Base-by-base conservation (phyloP, 208 protist species). In the Naegleria fowleri region DNA sequence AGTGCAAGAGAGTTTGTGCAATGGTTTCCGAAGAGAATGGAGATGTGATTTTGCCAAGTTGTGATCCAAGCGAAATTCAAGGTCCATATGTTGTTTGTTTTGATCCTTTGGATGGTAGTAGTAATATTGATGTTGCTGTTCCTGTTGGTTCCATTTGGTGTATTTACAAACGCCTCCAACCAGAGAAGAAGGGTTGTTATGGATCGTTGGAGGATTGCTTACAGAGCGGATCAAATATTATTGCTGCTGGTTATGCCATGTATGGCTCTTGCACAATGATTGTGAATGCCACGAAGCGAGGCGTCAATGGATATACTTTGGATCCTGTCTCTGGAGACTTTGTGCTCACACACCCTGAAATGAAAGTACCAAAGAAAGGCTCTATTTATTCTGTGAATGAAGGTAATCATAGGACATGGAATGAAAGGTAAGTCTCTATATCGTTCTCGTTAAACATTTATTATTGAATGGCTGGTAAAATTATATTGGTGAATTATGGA, bases 361-460 rank as follows among this genome's bases (percentile, higher is more conserved):
- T 98, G 90, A 97, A 92, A 83, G 96, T 98, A 79, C 97, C 97
- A 9, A 92, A 94, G 90, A 94, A 95, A 58, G 96, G 97, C 84
- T 93, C 92, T 33, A 99, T 99, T 84, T 99, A 99, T 95, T 99
- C 97, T n/a, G 95, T 98, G 58, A 99, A 99, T 95, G 98, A 99
- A 92, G 98, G 97, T 51, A 96, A 97, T 29, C 5, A 15, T 22
- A 75, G 58, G 11, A n/a, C 13, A 75, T 16, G 13, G 13, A n/a
- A n/a, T 75, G 13, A 29, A 29, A n/a, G 19, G 25, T n/a, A n/a
- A n/a, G 13, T n/a, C 16, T 22, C 16, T 58, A 58, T 58, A 22
- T 58, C 6, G 16, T 58, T 6, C 52, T 58, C 16, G 52, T 58
- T 58, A 58, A 58, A 6, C 6, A 58, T 58, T 16, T 22, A 22